Percentiles rank a stretch among this genome's conserved stretches.
Evolutionary conservation across 2,329 filamentous ascomycete species (phyloP).

Genomic region (Apiospora arundinis): DNA sequence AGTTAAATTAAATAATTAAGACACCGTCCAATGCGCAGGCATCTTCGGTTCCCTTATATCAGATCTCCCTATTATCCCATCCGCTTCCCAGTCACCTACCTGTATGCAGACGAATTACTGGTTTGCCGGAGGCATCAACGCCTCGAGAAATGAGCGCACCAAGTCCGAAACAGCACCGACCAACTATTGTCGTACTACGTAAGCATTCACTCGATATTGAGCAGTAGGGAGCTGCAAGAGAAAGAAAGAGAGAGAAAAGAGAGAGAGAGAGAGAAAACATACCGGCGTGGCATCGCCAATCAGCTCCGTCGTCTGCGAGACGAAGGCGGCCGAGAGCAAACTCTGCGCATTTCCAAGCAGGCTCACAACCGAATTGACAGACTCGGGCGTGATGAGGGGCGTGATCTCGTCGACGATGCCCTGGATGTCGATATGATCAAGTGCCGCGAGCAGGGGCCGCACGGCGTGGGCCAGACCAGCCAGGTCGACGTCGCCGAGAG

Average conservation of each 20-base stretch:
- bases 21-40: not conserved
- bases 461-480: constrained; percentile 41
- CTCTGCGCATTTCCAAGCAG: constrained; percentile 47
- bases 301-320: constrained; percentile 49
- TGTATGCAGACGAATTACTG: not conserved
- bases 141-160: constrained; percentile 37
- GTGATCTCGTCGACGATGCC: constrained; percentile 43
- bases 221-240: too few relatives aligned
- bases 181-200: constrained; percentile 28
- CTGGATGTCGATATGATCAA: constrained; percentile 45
- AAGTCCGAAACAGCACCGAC: constrained; percentile 39
- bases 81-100: not conserved
- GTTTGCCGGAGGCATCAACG: constrained; percentile 28
- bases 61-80: not conserved
- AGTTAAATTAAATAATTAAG: not conserved
- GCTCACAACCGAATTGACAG: constrained; percentile 43
- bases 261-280: constrained; percentile 29
- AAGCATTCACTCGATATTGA: constrained; percentile 22
- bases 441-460: constrained; percentile 44
- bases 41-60: not conserved
- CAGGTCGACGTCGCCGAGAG: constrained; percentile 45
- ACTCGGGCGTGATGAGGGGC: constrained; percentile 48
- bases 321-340: constrained; percentile 46
- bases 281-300: constrained; percentile 51
- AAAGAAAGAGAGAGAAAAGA: not conserved